Base-by-base conservation (phyloP, 2,329 filamentous ascomycete species). In the Colletotrichum sublineola region DNA sequence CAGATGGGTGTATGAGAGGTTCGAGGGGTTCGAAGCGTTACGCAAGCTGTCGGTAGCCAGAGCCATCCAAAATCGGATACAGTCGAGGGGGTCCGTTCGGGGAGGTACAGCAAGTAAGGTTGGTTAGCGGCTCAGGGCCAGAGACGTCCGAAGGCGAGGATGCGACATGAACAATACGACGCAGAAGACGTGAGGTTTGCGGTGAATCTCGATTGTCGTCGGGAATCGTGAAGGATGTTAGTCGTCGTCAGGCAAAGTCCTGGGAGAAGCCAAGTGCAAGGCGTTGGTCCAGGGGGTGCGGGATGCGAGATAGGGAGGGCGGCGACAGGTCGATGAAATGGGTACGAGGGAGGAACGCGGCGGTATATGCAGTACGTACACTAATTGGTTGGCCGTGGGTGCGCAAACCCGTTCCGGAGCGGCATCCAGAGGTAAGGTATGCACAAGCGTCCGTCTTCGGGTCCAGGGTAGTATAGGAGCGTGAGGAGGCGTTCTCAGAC, bases 401-500 rank as follows among this genome's bases (percentile, higher is more conserved):
- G 65, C 29, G 44, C 52, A 33, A 48, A 36, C 55, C 63, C 48
- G 50, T 56, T 29, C 62, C 40, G 40, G 50, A 64, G 66, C 60
- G 40, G 66, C 57, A 48, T 64, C 50, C 50, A 33, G 18, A 56
- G 15, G 15, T 31, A 53, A 56, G 48, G 64, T 68, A 58, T 63
- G 42, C 44, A 29, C 44, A 46, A 38, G 50, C 56, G 44, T 33
- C 38, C 50, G 50, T 64, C 42, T 64, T 63, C 61, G 53, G 36
- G 60, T 38, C 66, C 57, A 72, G 60, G 60, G 60, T 70, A 56
- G 60, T 73, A 56, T 70, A 56, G 60, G 69, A 56, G 70, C 66
- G 66, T 61, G 60, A 56, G 55, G 70, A 65, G 70, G 67, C 70
- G 70, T 70, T 73, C 66, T 62, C 70, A 73, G 70, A 70, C 66